phyloP scores from a whole-genome alignment of 345 rosid species.

The Hibiscus mutabilis region DNA sequence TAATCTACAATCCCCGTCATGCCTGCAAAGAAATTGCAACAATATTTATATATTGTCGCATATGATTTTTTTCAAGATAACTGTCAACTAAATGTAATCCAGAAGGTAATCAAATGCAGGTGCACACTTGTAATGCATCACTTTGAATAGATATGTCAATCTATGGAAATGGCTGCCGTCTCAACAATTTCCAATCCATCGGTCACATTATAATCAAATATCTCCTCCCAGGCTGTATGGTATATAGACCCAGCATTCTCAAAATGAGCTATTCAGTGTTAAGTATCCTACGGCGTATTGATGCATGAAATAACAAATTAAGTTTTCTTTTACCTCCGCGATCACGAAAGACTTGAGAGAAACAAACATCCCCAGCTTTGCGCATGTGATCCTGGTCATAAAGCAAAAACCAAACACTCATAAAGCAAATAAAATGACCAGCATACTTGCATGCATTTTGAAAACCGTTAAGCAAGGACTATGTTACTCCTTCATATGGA shows the following conservation, averaged over 20 bases:
- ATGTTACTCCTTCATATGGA: background rate
- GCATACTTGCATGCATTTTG: background rate
- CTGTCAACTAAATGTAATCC: background rate
- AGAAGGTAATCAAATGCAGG: background rate
- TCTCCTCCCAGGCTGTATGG: no score
- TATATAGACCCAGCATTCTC: background rate
- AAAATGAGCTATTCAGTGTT: background rate
- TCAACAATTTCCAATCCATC: background rate
- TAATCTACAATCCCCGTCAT: constrained; percentile 88
- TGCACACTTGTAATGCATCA: background rate
- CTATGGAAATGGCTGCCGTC: background rate
- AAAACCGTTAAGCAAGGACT: background rate
- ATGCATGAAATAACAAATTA: background rate
- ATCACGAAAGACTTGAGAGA: constrained; percentile 84
- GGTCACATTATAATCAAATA: no score
- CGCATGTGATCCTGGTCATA: constrained; percentile 91
- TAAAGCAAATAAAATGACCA: background rate
- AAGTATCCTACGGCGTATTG: background rate
- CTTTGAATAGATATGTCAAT: background rate
- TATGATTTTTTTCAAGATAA: background rate
- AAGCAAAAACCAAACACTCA: background rate
- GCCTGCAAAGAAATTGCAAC: constrained; percentile 37
- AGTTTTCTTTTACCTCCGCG: constrained; percentile 50
- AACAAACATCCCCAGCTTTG: constrained; percentile 93
- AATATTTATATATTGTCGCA: background rate